Evolutionary conservation across 2,329 filamentous ascomycete genomes (phyloP), one percentile per base, ranked within the genome.

Genomic region (Elsinoe perseae): DNA sequence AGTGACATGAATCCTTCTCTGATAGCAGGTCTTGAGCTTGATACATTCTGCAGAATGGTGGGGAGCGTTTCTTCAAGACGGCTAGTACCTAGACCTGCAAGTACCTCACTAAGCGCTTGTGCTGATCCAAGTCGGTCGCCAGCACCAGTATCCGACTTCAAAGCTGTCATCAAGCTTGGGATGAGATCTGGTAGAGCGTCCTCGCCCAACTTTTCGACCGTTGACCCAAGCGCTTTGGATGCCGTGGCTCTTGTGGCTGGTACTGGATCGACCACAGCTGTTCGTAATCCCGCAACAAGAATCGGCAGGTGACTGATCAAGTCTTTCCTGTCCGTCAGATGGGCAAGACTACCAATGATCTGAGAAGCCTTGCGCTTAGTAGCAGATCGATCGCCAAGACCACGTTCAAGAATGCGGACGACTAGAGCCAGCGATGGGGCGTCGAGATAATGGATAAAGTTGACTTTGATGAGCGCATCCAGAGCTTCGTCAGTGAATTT

Each of bases 1-100:
- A 98, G 80, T 6, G 93, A 96, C 93, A 98, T 98, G 76, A 98
- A 98, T 44, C 93, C 93, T 77, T 98, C 93, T 65, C 93, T 85
- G 61, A 98, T 89, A 56, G 90, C 84, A 16, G 93, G 70, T 72
- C 95, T 96, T 63, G 86, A 83, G 65, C 92, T 97, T 63, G 89
- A 85, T 62, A 95, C 92, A 66, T 98, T 98, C 66, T 97, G 92
- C 38, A 98, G 75, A 64, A 98, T 95, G 10, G 92, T 96, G 36
- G 93, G 95, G 44, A 98, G 77, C 4, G 91, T 97, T 73, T 98
- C 95, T 71, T 98, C 93, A 63, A 98, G 76, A 63, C 93, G 87
- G 52, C 86, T 81, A 1, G 93, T 98, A 62, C 95, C 93, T 65
- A 98, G 78, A 61, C 93, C 95, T 48, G 93, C 93, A 63, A 98